Evolutionary conservation across 495 filamentous ascomycete species (phyloP).

Genomic region (Trichoderma gamsii): DNA sequence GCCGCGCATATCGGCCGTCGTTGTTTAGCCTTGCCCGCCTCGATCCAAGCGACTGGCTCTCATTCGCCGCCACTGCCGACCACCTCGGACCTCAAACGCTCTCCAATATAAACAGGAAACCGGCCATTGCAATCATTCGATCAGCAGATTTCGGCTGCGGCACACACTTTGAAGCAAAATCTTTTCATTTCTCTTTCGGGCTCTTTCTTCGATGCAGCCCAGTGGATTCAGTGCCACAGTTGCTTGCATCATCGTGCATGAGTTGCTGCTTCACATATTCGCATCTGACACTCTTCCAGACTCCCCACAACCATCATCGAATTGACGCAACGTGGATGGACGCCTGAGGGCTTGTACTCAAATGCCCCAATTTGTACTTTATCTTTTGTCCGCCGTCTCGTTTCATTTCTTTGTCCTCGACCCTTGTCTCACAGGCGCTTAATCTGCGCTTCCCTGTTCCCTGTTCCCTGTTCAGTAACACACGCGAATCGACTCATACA

Average conservation of each 20-base stretch:
- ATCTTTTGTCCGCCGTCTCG: not conserved
- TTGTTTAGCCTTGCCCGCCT: not conserved
- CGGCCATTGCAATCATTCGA: not conserved
- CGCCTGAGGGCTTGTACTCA: not conserved
- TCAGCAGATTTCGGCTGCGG: not conserved
- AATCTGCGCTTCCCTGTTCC: not conserved
- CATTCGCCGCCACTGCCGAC: not conserved
- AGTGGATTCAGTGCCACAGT: too few relatives aligned
- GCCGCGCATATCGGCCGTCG: not conserved
- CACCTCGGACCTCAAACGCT: not conserved
- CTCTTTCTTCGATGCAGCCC: too few relatives aligned
- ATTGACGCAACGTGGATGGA: not conserved
- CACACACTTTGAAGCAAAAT: too few relatives aligned
- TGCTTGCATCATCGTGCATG: too few relatives aligned
- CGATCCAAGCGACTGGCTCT: constrained; percentile 6
- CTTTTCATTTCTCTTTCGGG: too few relatives aligned
- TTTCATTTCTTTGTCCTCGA: not conserved
- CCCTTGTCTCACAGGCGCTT: not conserved
- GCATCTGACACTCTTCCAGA: too few relatives aligned
- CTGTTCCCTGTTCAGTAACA: not conserved
- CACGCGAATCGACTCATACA: not conserved
- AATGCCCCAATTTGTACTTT: not conserved
- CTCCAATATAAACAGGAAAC: not conserved
- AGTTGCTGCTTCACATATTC: too few relatives aligned
- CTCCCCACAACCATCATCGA: too few relatives aligned